A percentile compares a stretch with the other conserved stretches of the same genome.
These are phyloP conservation scores for Dimargaris verticillata DNA, from an alignment of 192 early-diverging fungal species.

Conservation along the genomic window DNA sequence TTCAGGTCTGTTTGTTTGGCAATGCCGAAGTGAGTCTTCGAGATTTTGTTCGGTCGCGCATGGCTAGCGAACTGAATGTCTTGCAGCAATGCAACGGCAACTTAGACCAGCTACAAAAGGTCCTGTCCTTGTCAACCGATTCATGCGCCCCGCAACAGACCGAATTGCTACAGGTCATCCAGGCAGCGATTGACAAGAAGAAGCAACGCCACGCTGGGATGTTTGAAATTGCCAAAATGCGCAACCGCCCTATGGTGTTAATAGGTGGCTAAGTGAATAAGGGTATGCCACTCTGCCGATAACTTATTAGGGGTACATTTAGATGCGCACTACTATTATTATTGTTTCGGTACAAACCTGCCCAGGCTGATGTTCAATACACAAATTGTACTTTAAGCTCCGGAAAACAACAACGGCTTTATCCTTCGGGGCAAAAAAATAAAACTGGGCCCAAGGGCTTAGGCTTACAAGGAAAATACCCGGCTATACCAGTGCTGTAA, in stretches of 20 bases:
- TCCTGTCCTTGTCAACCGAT: not conserved
- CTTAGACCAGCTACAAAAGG: not conserved
- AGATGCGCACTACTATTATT: too few relatives aligned
- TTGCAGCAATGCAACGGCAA: not conserved
- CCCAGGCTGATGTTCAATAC: too few relatives aligned
- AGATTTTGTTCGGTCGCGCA: slow-evolving; percentile 53
- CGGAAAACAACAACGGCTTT: too few relatives aligned
- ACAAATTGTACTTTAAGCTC: too few relatives aligned
- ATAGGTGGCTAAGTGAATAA: slow-evolving; percentile 64
- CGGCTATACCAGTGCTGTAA: too few relatives aligned
- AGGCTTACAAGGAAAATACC: too few relatives aligned
- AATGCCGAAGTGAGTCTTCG: slow-evolving; percentile 74
- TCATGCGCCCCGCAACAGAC: slow-evolving; percentile 16
- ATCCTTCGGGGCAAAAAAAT: too few relatives aligned
- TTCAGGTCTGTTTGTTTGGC: slow-evolving; percentile 70
- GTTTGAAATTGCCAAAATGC: slow-evolving; percentile 58
- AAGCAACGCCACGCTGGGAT: slow-evolving; percentile 91
- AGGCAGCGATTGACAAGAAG: slow-evolving; percentile 69
- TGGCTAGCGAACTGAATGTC: slow-evolving; percentile 16
- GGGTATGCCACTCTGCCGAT: not conserved
- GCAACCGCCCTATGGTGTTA: slow-evolving; percentile 87
- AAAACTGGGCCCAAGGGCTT: too few relatives aligned
- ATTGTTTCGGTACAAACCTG: too few relatives aligned
- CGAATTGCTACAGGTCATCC: slow-evolving; percentile 52
- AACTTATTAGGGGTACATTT: too few relatives aligned